phyloP scores from a whole-genome alignment of 2,329 filamentous ascomycete genomes.

The Penicillium sp. region DNA sequence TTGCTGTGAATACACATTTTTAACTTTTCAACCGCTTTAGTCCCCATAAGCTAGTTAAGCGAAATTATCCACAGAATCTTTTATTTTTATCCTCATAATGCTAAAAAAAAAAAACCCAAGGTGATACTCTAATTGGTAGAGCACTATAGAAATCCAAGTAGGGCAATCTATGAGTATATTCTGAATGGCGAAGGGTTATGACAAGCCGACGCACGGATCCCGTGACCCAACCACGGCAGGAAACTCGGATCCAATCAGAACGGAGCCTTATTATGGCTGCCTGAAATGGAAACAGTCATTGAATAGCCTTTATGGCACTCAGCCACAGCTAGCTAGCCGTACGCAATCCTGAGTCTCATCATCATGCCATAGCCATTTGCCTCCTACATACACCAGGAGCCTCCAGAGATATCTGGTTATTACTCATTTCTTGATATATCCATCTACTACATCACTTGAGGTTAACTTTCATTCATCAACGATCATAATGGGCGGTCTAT shows the following conservation, averaged over 20 bases:
- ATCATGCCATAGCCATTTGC: no score
- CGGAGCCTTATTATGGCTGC: background rate
- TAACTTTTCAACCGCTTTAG: no score
- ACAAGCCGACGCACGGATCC: background rate
- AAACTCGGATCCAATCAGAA: background rate
- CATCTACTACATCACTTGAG: background rate
- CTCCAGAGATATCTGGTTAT: no score
- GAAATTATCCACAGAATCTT: no score
- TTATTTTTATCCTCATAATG: background rate
- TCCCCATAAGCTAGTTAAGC: no score
- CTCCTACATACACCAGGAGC: background rate
- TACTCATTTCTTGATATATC: background rate
- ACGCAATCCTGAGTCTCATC: background rate
- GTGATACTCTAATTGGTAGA: no score
- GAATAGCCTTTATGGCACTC: background rate
- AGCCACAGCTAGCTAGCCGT: background rate
- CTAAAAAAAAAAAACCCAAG: no score
- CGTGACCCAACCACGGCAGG: background rate
- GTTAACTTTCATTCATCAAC: background rate
- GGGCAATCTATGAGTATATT: no score
- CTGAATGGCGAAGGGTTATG: background rate
- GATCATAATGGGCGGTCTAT: constrained; percentile 3
- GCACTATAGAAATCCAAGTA: no score
- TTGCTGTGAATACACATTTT: background rate
- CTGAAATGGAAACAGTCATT: background rate